Evolutionary conservation across 495 filamentous ascomycete genomes (phyloP), one percentile per base, ranked within the genome.

Genomic region (Aspergillus egyptiacus): DNA sequence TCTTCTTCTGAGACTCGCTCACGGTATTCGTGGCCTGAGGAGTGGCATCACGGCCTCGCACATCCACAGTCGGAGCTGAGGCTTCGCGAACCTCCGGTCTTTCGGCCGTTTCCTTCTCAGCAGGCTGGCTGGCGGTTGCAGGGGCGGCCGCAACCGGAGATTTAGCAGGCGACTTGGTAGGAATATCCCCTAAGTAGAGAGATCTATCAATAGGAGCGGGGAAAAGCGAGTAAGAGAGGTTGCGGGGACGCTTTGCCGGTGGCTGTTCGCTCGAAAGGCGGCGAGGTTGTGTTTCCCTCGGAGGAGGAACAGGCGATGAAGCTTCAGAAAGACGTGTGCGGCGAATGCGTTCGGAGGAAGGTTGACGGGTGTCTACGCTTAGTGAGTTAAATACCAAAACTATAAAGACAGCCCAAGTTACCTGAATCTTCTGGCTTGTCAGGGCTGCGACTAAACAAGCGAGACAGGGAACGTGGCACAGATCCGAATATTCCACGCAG

Each of bases 391-490:
- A n/a, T 27, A 14, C 11, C 13, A n/a, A 11, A 13, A 37, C 28
- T 11, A 39, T 27, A 42, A 11, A 31, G 18, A 10, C 17, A 0
- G 10, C 6, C 15, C 52, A 43, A n/a, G n/a, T n/a, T 59, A 57
- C 51, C 39, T 41, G 31, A 14, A 19, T 1, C 37, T 51, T 57
- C 53, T 20, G 39, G 5, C 11, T 19, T 47, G 22, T 40, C 49
- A 36, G 54, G 46, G 34, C 40, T 49, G n/a, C 60, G 51, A 11
- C 51, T 47, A 32, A 62, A 54, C 2, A 60, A 34, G 11, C 60
- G 57, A 24, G 57, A 60, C 14, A 61, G 51, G 1, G 54, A 50
- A n/a, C 60, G 56, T 48, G 60, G 60, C 9, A 63, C 60, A 38
- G 60, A 63, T 31, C 40, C 54, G 14, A 63, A 24, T 15, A 63